Base-by-base conservation (phyloP, 2,329 filamentous ascomycete species). In the Hypomyces perniciosus region DNA sequence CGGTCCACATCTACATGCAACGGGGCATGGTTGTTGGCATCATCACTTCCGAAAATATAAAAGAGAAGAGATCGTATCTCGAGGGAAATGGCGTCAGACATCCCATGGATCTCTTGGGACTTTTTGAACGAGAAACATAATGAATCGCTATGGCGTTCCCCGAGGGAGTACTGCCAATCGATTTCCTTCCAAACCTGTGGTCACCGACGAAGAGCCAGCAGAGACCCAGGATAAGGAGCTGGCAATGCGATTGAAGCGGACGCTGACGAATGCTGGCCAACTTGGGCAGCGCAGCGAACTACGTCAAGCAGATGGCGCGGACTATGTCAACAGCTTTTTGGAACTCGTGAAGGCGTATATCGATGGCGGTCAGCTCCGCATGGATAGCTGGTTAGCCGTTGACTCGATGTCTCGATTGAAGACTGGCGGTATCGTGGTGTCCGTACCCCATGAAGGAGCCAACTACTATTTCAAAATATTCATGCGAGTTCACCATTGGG, bases 241-340 rank as follows among this genome's bases (percentile, higher is more conserved):
- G 29, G 64, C 66, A 1, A 33, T 42, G 1, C 79, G 75, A 76
- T 54, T 79, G 9, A 59, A 61, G 1, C 56, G 58, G 8, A 61
- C 59, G 0, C 72, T 72, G 2, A 78, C 75, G 0, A 20, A 59
- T 78, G 0, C 62, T 79, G 9, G 67, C 79, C 7, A 77, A 75
- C 48, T 63, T 79, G 0, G 76, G 76, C 0, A 76, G 71, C 3
- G 61, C 68, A 5, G 61, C 68, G 27, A 55, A 56, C 4, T 63
- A 60, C 41, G 51, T 52, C 29, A 52, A 62, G 46, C 38, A 52
- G 2, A 53, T 57, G 10, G 65, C 64, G 8, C 35, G 12, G 4
- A 48, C 38, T 8, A 68, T 70, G 67, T 57, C 57, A 0, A 35
- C 45, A 3, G 63, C 61, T 1, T 20, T 20, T 20, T 20, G 20